Evolutionary conservation across 306 rosid species (phyloP).

Genomic region (Cucumis cinereus): DNA sequence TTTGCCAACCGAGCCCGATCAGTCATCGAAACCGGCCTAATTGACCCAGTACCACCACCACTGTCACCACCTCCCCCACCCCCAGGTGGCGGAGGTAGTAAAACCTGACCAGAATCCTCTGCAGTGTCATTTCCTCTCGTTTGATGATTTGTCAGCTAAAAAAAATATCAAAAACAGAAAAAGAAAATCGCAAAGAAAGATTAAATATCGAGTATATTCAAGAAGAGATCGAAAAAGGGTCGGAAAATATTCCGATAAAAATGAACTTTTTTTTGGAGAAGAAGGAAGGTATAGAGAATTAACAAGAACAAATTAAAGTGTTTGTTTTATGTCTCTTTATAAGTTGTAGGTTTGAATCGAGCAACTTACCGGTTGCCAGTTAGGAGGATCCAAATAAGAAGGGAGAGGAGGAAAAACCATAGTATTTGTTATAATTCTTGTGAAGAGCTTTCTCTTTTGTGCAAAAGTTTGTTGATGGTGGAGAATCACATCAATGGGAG

Average conservation of each 20-base stretch:
- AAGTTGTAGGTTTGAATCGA: not conserved
- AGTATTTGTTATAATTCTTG: conserved; percentile 16
- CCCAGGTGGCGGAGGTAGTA: conserved; percentile 11
- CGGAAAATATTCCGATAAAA: conserved; percentile 14
- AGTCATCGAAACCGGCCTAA: conserved; percentile 52
- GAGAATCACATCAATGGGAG: conserved; percentile 71
- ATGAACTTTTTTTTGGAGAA: not conserved
- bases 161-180: not conserved
- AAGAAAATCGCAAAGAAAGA: conserved; percentile 1
- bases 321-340: not conserved
- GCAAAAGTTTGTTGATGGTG: conserved; percentile 46
- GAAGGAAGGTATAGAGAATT: not conserved
- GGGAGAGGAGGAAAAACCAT: conserved; percentile 86
- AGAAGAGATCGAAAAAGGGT: conserved; percentile 26
- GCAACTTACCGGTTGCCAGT: conserved; percentile 60
- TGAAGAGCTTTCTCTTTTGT: conserved; percentile 37
- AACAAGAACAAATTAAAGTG: not conserved
- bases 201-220: conserved; percentile 53
- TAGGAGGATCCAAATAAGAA: conserved; percentile 72
- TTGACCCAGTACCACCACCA: conserved; percentile 19
- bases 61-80: not conserved
- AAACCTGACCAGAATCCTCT: conserved; percentile 19
- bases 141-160: conserved; percentile 21
- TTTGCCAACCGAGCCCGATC: conserved; percentile 62
- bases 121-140: conserved; percentile 14